Evolutionary conservation across 176 grass and related monocot species (phyloP).

Genomic region (Neostapfia colusana): DNA sequence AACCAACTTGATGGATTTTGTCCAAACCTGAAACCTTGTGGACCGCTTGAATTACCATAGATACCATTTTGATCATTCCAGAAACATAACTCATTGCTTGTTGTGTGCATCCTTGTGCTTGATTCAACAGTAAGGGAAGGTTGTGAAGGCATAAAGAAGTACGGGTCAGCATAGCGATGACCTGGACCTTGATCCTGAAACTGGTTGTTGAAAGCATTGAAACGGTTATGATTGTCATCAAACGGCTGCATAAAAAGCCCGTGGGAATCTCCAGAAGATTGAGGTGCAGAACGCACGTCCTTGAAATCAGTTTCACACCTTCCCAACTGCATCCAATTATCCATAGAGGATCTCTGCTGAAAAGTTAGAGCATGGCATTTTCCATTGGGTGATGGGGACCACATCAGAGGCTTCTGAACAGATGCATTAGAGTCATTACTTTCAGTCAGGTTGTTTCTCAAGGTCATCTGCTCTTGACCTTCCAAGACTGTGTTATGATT

Average conservation of each 20-base stretch:
- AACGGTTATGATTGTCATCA: conserved; percentile 47
- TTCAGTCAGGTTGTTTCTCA: conserved; percentile 57
- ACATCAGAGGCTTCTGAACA: conserved; percentile 69
- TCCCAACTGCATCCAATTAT: conserved; percentile 59
- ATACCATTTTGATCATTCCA: conserved; percentile 40
- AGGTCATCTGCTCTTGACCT: conserved; percentile 65
- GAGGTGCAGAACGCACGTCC: conserved; percentile 39
- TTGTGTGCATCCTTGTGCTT: conserved; percentile 38
- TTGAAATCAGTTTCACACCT: conserved; percentile 57
- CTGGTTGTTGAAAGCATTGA: conserved; percentile 49
- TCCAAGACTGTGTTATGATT: conserved; percentile 65
- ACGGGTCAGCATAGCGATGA: conserved; percentile 47
- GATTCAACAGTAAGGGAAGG: conserved; percentile 54
- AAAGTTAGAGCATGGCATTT: conserved; percentile 37
- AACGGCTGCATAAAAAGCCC: conserved; percentile 55
- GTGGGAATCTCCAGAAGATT: conserved; percentile 41
- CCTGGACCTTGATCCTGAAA: conserved; percentile 47
- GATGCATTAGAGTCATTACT: conserved; percentile 57
- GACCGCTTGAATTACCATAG: conserved; percentile 44
- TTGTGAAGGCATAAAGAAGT: conserved; percentile 43
- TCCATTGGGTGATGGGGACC: conserved; percentile 53
- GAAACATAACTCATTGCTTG: conserved; percentile 39
- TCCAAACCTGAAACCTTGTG: conserved; percentile 47
- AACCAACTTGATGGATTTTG: conserved; percentile 61
- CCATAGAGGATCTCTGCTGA: conserved; percentile 47